phyloP scores from a whole-genome alignment of 2,329 filamentous ascomycete species.

The Verticillium klebahnii region DNA sequence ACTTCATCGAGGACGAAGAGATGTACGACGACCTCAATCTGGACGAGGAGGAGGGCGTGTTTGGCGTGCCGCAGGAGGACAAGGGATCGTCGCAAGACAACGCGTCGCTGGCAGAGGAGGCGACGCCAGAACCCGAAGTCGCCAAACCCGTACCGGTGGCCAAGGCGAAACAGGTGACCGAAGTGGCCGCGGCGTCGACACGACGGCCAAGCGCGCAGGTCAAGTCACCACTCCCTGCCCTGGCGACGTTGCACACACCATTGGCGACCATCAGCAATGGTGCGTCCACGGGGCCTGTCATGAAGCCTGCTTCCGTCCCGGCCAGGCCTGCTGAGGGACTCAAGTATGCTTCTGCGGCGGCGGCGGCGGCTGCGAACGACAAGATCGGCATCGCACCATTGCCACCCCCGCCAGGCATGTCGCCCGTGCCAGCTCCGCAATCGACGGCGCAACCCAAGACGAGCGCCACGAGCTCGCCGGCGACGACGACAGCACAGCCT shows the following conservation, averaged over 20 bases:
- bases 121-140: constrained; percentile 52
- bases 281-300: constrained; percentile 51
- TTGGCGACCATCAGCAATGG: constrained; percentile 58
- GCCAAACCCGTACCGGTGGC: constrained; percentile 40
- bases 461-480: constrained; percentile 53
- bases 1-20: constrained; percentile 90
- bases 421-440: constrained; percentile 34
- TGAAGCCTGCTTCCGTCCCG: constrained; percentile 91
- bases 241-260: constrained; percentile 83
- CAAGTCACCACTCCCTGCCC: constrained; percentile 88
- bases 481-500: constrained; percentile 40
- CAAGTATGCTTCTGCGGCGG: constrained; percentile 95
- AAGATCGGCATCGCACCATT: constrained; percentile 91
- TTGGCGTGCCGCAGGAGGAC: constrained; percentile 78
- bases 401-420: constrained; percentile 75
- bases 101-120: constrained; percentile 85
- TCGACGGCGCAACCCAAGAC: constrained; percentile 50
- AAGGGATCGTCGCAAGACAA: constrained; percentile 91
- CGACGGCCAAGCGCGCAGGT: constrained; percentile 82
- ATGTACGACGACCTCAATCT: constrained; percentile 94
- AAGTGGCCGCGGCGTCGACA: constrained; percentile 41
- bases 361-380: constrained; percentile 85
- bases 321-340: constrained; percentile 81
- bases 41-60: constrained; percentile 85
- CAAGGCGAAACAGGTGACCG: constrained; percentile 8